These are phyloP conservation scores for Lentinula sp. DNA, from an alignment of 768 basidiomycete species.

Conservation along the genomic window DNA sequence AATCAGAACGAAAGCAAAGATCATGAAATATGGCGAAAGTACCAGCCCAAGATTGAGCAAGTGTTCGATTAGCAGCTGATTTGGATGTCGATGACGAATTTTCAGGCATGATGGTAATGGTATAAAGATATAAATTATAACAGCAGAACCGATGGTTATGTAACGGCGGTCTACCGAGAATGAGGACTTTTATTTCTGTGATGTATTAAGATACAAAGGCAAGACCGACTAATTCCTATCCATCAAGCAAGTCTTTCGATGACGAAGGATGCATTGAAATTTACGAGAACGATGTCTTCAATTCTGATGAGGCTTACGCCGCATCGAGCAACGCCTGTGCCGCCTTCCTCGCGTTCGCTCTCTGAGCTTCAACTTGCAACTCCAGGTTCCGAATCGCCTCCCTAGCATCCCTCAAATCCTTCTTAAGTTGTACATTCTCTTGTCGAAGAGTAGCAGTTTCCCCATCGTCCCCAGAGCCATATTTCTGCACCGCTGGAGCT, in stretches of 20 bases:
- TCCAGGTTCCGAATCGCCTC: conserved; percentile 81
- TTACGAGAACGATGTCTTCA: neutral
- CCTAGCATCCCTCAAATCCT: conserved; percentile 72
- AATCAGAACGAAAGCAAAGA: neutral
- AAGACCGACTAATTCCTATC: too few relatives aligned
- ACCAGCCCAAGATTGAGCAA: conserved; percentile 7
- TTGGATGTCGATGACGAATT: neutral
- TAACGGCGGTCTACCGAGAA: too few relatives aligned
- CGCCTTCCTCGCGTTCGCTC: conserved; percentile 71
- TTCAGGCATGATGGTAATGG: neutral
- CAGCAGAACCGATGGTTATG: too few relatives aligned
- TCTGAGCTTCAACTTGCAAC: conserved; percentile 70
- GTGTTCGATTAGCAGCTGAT: conserved; percentile 2
- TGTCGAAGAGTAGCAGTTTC: conserved; percentile 23
- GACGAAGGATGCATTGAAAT: too few relatives aligned
- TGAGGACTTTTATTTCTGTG: too few relatives aligned
- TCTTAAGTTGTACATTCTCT: conserved; percentile 58
- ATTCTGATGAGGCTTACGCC: neutral
- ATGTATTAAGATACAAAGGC: too few relatives aligned
- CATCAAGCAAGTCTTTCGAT: too few relatives aligned
- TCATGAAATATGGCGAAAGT: neutral
- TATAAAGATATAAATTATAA: too few relatives aligned
- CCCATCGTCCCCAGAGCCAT: neutral
- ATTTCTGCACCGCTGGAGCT: neutral
- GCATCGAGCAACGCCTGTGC: conserved; percentile 51